Conservation (phyloP, 1,284 basidiomycete species). For the Chalciporus sp. region DNA sequence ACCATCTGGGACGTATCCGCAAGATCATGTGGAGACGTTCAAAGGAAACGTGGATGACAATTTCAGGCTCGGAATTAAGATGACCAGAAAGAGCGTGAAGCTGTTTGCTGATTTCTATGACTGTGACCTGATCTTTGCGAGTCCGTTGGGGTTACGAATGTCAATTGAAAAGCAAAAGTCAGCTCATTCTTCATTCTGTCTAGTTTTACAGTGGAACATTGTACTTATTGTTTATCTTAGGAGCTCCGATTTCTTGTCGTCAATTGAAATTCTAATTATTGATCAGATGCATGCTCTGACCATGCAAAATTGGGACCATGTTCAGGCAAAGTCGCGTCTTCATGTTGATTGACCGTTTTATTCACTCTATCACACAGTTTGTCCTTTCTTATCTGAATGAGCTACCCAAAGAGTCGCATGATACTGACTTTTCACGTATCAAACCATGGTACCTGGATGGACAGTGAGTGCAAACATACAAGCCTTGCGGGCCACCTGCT, state of each 20-base stretch:
- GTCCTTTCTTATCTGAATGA: conserved; percentile 84
- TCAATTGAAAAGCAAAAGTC: conserved; percentile 94
- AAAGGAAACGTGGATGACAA: conserved; percentile 97
- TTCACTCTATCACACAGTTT: conserved; percentile 55
- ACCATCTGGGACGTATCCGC: conserved; percentile 77
- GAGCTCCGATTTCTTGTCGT: conserved; percentile 88
- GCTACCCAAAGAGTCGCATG: conserved; percentile 89
- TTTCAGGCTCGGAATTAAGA: conserved; percentile 90
- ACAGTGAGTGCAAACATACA: conserved; percentile 54
- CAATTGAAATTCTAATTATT: conserved; percentile 90
- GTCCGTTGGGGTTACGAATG: conserved; percentile 89
- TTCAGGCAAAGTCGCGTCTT: conserved; percentile 59
- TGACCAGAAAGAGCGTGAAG: conserved; percentile 89
- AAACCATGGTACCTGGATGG: conserved; percentile 98
- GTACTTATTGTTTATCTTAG: conserved; percentile 40
- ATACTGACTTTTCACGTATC: conserved; percentile 95
- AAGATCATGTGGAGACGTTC: conserved; percentile 93
- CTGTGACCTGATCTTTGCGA: conserved; percentile 91
- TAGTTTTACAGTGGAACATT: background rate
- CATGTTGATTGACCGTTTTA: background rate
- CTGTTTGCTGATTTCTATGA: conserved; percentile 89
- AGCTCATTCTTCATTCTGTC: conserved; percentile 25
- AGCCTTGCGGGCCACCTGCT: background rate
- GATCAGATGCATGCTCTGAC: conserved; percentile 93
- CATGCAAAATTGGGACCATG: conserved; percentile 99